Evolutionary conservation across 352 stramenopile species (phyloP).

Genomic region (Phytophthora pseudosyringae): DNA sequence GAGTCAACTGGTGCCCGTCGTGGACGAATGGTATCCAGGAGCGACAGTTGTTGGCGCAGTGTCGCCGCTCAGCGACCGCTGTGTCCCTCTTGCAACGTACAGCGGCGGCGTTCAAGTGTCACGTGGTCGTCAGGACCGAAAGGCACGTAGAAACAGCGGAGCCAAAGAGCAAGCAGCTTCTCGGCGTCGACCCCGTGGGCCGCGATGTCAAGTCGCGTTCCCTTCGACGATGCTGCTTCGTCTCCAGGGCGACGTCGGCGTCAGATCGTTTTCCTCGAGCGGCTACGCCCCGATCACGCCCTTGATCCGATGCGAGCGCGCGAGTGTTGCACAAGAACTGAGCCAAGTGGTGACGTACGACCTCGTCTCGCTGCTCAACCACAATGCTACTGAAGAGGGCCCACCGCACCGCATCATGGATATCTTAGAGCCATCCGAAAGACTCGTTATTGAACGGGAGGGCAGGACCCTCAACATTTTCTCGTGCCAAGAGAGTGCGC

Average conservation of each 20-base stretch:
- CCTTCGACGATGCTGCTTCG: slow-evolving; percentile 55
- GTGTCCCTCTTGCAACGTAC: slow-evolving; percentile 43
- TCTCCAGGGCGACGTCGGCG: slow-evolving; percentile 42
- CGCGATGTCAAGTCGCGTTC: slow-evolving; percentile 30
- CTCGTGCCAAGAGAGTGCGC: slow-evolving; percentile 31
- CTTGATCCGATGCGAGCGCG: slow-evolving; percentile 43
- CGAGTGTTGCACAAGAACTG: slow-evolving; percentile 3
- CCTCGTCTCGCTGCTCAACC: slow-evolving; percentile 20
- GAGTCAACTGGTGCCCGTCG: slow-evolving; percentile 40
- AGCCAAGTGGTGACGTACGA: slow-evolving; percentile 31
- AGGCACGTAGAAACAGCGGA: slow-evolving; percentile 14
- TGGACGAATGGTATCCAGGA: slow-evolving; percentile 46
- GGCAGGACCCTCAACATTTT: slow-evolving; percentile 41
- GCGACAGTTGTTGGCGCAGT: slow-evolving; percentile 52
- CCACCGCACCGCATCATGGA: slow-evolving; percentile 25
- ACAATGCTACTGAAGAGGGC: not conserved
- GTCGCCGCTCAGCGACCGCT: slow-evolving; percentile 45
- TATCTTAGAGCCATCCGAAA: slow-evolving; percentile 28
- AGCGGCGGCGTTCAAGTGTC: not conserved
- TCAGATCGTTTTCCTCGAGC: slow-evolving; percentile 47
- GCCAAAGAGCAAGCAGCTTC: slow-evolving; percentile 9
- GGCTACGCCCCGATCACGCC: slow-evolving; percentile 54
- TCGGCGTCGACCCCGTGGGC: slow-evolving; percentile 10
- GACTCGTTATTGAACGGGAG: slow-evolving; percentile 33
- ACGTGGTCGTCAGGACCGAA: slow-evolving; percentile 4